Conservation (phyloP, 345 rosid species). For the Triadica sebifera region DNA sequence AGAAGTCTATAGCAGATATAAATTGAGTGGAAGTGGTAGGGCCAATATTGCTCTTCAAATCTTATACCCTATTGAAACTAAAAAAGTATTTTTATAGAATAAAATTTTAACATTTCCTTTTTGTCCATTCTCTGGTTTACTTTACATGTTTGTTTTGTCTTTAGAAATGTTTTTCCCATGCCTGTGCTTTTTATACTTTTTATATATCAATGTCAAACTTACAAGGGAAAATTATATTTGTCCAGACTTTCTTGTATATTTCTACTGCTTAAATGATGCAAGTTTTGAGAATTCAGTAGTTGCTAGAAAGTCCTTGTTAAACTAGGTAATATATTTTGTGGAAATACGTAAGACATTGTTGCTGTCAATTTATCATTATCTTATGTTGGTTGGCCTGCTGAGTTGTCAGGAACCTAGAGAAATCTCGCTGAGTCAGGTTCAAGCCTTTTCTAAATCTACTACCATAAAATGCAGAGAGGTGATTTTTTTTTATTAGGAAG, state of each 20-base stretch:
- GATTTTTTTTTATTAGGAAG: slow-evolving; percentile 7
- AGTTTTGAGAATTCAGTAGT: neutral
- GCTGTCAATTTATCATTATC: slow-evolving; percentile 15
- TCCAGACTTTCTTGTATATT: neutral
- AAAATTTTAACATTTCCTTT: neutral
- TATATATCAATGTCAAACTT: neutral
- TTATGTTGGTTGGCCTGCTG: slow-evolving; percentile 22
- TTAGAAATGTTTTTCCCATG: neutral
- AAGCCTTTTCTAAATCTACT: slow-evolving; percentile 55
- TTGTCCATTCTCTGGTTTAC: neutral
- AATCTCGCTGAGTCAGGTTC: slow-evolving; percentile 59
- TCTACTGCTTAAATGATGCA: neutral
- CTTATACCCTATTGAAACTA: neutral
- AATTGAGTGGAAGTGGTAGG: neutral
- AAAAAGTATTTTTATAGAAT: neutral
- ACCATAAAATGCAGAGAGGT: slow-evolving; percentile 92
- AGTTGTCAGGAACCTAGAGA: slow-evolving; percentile 75
- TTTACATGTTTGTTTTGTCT: neutral
- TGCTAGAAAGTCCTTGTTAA: neutral
- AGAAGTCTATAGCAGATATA: no score
- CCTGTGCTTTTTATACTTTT: neutral
- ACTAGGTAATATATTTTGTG: neutral
- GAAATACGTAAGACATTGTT: no score
- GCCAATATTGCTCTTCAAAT: neutral
- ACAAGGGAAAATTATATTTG: neutral